phyloP scores from a whole-genome alignment of 176 grass and related monocot genomes.

The Guadua angustifolia region DNA sequence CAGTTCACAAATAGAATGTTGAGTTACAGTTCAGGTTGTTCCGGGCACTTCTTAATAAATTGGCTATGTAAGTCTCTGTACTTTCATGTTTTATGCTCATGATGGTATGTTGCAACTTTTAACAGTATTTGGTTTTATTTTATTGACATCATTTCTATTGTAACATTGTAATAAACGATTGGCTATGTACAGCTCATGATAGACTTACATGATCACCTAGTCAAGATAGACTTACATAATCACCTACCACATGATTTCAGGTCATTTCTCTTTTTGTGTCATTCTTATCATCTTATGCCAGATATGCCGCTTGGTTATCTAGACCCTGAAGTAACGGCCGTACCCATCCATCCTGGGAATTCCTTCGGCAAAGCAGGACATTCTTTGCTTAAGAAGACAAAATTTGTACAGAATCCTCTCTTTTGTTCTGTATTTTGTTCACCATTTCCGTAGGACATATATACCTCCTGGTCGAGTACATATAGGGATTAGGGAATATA shows the following conservation, averaged over 20 bases:
- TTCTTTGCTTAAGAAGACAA: conserved; percentile 26
- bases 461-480: background rate
- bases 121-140: too few relatives aligned
- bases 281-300: conserved; percentile 3
- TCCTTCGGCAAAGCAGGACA: background rate
- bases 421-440: conserved; percentile 35
- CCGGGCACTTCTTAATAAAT: too few relatives aligned
- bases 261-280: conserved; percentile 23
- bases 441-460: conserved; percentile 13
- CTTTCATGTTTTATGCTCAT: too few relatives aligned
- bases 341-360: background rate
- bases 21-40: too few relatives aligned
- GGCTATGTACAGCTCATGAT: too few relatives aligned
- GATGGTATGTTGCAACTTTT: too few relatives aligned
- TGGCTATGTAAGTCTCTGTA: too few relatives aligned
- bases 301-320: conserved; percentile 14
- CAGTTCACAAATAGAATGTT: too few relatives aligned
- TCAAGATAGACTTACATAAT: conserved; percentile 39
- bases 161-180: too few relatives aligned
- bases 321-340: background rate
- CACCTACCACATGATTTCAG: conserved; percentile 28
- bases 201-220: too few relatives aligned
- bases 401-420: background rate
- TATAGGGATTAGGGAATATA: background rate
- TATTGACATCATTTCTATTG: too few relatives aligned